phyloP scores from a whole-genome alignment of 805 yeast species.

The Candida lessepsii region DNA sequence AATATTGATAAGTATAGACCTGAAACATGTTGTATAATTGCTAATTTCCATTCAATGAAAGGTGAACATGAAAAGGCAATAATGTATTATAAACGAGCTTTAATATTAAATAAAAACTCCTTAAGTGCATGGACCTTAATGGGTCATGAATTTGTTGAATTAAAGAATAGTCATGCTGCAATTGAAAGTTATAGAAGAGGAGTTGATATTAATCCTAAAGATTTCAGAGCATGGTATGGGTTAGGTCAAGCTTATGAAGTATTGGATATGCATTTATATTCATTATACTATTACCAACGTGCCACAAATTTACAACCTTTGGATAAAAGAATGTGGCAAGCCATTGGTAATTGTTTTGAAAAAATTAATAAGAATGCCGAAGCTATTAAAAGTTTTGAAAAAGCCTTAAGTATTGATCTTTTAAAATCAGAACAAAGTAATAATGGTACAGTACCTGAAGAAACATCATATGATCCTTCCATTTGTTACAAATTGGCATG shows the following conservation, averaged over 20 bases:
- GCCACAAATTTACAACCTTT: slow-evolving; percentile 86
- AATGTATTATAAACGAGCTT: slow-evolving; percentile 86
- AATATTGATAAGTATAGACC: slow-evolving; percentile 84
- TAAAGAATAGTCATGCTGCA: slow-evolving; percentile 96
- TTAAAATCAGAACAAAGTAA: slow-evolving; percentile 16
- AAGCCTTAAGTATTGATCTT: slow-evolving; percentile 60
- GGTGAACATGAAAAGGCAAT: slow-evolving; percentile 95
- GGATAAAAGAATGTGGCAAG: slow-evolving; percentile 96
- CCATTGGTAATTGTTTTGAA: slow-evolving; percentile 85
- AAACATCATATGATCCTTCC: slow-evolving; percentile 33
- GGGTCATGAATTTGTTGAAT: slow-evolving; percentile 98
- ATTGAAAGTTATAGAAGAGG: slow-evolving; percentile 94
- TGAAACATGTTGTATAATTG: slow-evolving; percentile 91
- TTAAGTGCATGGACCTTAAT: slow-evolving; percentile 94
- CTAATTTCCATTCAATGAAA: slow-evolving; percentile 87
- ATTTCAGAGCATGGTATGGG: slow-evolving; percentile 98
- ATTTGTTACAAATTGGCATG: slow-evolving; percentile 67
- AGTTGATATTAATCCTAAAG: slow-evolving; percentile 82
- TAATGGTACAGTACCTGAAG: slow-evolving; percentile 12
- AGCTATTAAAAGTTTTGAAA: slow-evolving; percentile 76
- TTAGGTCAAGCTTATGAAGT: slow-evolving; percentile 98
- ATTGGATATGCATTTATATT: slow-evolving; percentile 89
- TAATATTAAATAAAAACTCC: slow-evolving; percentile 75
- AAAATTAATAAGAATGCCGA: slow-evolving; percentile 69
- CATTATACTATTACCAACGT: slow-evolving; percentile 86